A percentile compares a stretch with the other conserved stretches of the same genome.
phyloP scores from a whole-genome alignment of 192 early-diverging fungal genomes.

The Jimgerdemannia lactiflua region DNA sequence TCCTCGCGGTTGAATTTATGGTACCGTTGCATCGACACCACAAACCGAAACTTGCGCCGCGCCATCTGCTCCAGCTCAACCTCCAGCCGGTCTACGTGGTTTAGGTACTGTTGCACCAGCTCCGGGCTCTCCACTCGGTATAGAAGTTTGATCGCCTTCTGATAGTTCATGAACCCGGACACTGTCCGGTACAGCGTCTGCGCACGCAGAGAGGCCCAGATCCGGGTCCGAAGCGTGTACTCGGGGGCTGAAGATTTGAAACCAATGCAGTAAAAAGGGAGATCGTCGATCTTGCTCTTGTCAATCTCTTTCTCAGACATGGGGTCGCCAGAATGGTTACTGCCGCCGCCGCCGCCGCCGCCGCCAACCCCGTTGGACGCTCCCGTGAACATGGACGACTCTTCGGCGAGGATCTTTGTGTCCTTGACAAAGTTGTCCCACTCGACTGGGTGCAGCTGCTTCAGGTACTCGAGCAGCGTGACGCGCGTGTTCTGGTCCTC shows the following conservation, averaged over 20 bases:
- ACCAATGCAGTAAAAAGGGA: constrained; percentile 77
- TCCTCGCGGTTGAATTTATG: constrained; percentile 76
- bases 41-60: constrained; percentile 76
- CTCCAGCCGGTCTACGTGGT: constrained; percentile 63
- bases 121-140: constrained; percentile 81
- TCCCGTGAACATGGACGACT: constrained; percentile 32
- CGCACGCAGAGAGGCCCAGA: constrained; percentile 85
- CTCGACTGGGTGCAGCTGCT: constrained; percentile 76
- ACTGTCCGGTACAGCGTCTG: constrained; percentile 87
- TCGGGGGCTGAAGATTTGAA: constrained; percentile 80
- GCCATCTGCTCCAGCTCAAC: constrained; percentile 66
- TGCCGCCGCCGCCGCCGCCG: neutral
- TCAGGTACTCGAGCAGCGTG: constrained; percentile 78
- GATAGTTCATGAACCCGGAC: constrained; percentile 87
- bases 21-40: constrained; percentile 84
- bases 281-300: constrained; percentile 55
- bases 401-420: constrained; percentile 75
- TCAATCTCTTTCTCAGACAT: constrained; percentile 6
- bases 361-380: constrained; percentile 11
- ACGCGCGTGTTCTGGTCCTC: constrained; percentile 77
- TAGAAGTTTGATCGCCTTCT: constrained; percentile 78
- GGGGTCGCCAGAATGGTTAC: constrained; percentile 4
- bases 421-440: constrained; percentile 94
- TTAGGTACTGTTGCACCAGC: constrained; percentile 57
- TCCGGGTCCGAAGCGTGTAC: constrained; percentile 81